Base-by-base conservation (phyloP, 805 yeast genomes). In the Isabelozyma heimii region DNA sequence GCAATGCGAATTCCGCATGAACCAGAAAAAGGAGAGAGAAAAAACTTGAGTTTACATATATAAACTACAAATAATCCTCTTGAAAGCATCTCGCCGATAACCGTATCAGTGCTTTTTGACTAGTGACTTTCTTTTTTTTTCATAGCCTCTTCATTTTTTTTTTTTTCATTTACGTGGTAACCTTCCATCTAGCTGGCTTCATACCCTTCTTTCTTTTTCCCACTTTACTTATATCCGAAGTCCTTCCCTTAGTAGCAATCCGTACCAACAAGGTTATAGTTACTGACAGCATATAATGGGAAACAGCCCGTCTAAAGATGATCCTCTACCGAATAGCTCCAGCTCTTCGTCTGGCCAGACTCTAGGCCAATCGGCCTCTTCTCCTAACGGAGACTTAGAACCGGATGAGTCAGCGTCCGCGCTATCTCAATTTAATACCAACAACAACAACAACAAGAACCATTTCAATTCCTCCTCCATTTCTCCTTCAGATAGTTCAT, bases 301-400 rank as follows among this genome's bases (percentile, higher is more conserved):
- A 70, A 81, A 80, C 71, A 81, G 81, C 84, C 85, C 85, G 75
- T 81, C 85, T 51, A 72, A 72, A 62, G 65, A 72, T 69, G 78
- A 73, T 47, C 72, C 75, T 61, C 76, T 70, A 67, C 76, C 77
- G 77, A 70, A 62, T 55, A 60, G 61, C 61, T 69, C 71, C 51
- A 58, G 70, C 51, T 56, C 50, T 46, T 44, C 52, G 44, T 53
- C 47, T 45, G 48, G 55, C 20, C 44, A 27, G 15, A n/a, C 44
- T 24, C 27, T 27, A 27, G 37, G 37, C 15, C 44, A 42, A 38
- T 47, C 53, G 33, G 55, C 63, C 52, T 47, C 59, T 44, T 58
- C 68, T 46, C 75, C 74, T 55, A 73, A 56, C 42, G 37, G 44
- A 28, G 52, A 65, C 49, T 57, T 67, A 54, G 77, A 72, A 45